These are phyloP conservation scores for Sarcodon aspratus DNA, from an alignment of 768 basidiomycete genomes.

Conservation along the genomic window DNA sequence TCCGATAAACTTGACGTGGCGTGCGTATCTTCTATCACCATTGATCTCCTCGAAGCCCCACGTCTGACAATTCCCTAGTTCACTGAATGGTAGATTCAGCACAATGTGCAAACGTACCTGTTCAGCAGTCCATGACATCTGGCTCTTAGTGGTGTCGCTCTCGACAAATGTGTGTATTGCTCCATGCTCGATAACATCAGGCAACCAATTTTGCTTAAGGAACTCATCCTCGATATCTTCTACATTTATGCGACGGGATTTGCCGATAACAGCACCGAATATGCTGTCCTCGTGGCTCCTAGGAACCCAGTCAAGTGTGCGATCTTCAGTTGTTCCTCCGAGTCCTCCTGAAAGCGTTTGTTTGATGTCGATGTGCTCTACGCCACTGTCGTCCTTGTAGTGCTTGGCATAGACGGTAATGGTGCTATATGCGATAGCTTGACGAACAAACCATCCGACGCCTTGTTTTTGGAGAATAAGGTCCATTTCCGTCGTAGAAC, in stretches of 20 bases:
- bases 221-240: conserved; percentile 21
- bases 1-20: conserved; percentile 54
- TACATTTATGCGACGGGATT: conserved; percentile 16
- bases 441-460: conserved; percentile 60
- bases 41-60: conserved; percentile 60
- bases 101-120: conserved; percentile 37
- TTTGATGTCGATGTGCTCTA: conserved; percentile 57
- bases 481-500: conserved; percentile 40
- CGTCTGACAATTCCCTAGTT: conserved; percentile 14
- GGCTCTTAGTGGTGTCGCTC: conserved; percentile 56
- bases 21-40: conserved; percentile 46
- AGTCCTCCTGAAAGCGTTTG: conserved; percentile 57
- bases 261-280: conserved; percentile 47
- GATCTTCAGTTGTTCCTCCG: conserved; percentile 40
- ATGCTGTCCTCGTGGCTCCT: conserved; percentile 43
- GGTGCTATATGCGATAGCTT: conserved; percentile 40
- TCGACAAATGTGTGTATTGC: conserved; percentile 21
- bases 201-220: conserved; percentile 31
- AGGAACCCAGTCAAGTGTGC: conserved; percentile 46
- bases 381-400: conserved; percentile 42
- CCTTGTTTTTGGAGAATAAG: conserved; percentile 58
- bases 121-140: conserved; percentile 45
- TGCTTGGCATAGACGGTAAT: conserved; percentile 52
- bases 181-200: conserved; percentile 20
- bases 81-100: conserved; percentile 4